Evolutionary conservation across 345 rosid species (phyloP).

Genomic region (Populus tremula): DNA sequence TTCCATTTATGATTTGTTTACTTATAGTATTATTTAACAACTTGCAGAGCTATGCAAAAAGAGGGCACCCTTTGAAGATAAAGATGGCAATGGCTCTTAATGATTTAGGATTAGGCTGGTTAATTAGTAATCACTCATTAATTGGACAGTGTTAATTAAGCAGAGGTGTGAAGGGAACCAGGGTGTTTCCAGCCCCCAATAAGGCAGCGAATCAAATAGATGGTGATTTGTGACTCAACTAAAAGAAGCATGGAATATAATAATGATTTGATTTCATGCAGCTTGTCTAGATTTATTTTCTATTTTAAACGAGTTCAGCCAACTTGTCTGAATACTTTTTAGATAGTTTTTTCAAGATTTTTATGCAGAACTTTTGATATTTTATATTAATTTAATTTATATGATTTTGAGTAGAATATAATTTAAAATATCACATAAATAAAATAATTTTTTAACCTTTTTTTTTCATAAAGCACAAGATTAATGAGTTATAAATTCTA

Average conservation of each 20-base stretch:
- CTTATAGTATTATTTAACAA: neutral
- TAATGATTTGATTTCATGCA: too few relatives aligned
- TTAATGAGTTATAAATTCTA: too few relatives aligned
- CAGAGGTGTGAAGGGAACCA: neutral
- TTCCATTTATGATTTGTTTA: too few relatives aligned
- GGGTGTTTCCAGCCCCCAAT: neutral
- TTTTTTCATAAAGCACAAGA: fast-evolving
- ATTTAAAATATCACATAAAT: too few relatives aligned
- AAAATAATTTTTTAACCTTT: too few relatives aligned
- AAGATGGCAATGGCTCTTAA: neutral
- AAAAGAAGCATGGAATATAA: too few relatives aligned
- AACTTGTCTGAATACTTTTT: too few relatives aligned
- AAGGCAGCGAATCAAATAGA: neutral
- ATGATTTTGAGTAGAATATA: fast-evolving
- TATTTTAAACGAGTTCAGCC: fast-evolving
- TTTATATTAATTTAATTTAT: too few relatives aligned
- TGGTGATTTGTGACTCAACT: neutral
- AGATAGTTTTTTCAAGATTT: too few relatives aligned
- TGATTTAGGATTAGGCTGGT: neutral
- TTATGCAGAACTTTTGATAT: fast-evolving
- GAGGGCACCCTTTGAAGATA: neutral
- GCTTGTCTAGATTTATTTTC: too few relatives aligned
- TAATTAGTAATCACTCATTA: neutral
- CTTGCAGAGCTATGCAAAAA: neutral
- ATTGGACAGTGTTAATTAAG: neutral